Evolutionary conservation across 805 yeast species (phyloP).

Genomic region (Yamadazyma insecticola): DNA sequence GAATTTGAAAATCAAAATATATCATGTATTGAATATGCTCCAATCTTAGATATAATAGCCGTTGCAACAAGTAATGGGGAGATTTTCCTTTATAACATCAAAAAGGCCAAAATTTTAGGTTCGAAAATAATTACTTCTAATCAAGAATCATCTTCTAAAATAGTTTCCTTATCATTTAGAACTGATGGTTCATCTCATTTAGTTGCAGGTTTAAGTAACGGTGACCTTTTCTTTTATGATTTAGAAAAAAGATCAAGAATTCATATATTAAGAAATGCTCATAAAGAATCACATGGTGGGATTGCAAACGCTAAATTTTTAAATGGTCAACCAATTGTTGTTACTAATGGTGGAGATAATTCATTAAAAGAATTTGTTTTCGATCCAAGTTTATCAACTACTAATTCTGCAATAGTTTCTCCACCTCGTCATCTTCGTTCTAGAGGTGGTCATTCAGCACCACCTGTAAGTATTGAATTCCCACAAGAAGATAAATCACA

Average conservation of each 20-base stretch:
- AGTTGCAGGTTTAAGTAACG: constrained; percentile 72
- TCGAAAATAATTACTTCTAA: constrained; percentile 46
- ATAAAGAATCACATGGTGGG: constrained; percentile 72
- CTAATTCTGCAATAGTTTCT: constrained; percentile 60
- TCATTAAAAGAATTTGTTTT: constrained; percentile 85
- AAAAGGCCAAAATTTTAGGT: constrained; percentile 51
- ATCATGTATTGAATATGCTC: constrained; percentile 74
- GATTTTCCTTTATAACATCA: constrained; percentile 61
- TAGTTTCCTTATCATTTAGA: constrained; percentile 73
- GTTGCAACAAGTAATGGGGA: constrained; percentile 70
- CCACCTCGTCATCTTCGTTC: constrained; percentile 92
- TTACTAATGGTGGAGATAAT: constrained; percentile 90
- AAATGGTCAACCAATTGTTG: constrained; percentile 86
- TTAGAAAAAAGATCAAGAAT: constrained; percentile 66
- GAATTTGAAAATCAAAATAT: constrained; percentile 46
- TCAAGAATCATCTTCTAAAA: constrained; percentile 32
- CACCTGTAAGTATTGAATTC: constrained; percentile 73
- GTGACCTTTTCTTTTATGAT: constrained; percentile 85
- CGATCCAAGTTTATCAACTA: constrained; percentile 78
- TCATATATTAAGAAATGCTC: constrained; percentile 70
- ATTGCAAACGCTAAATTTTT: constrained; percentile 68
- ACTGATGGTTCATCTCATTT: constrained; percentile 86
- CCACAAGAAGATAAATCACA: constrained; percentile 76
- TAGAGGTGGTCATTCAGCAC: constrained; percentile 96
- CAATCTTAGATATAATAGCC: constrained; percentile 81